phyloP scores from a whole-genome alignment of 306 rosid species.

The Lupinus albus region DNA sequence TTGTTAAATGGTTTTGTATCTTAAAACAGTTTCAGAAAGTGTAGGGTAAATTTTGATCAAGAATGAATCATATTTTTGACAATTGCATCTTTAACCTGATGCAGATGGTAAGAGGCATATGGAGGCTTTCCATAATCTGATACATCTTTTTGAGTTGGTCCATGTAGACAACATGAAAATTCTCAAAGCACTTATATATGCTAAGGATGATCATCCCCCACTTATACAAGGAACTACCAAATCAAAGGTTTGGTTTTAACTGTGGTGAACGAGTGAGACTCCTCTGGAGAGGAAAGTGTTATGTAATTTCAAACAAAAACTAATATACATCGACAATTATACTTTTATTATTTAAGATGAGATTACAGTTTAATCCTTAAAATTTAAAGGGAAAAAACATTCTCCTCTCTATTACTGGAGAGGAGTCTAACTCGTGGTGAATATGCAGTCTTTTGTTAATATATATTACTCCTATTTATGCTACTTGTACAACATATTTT shows the following conservation, averaged over 20 bases:
- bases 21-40: background rate
- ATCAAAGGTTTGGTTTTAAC: constrained; percentile 47
- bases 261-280: no score
- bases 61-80: constrained; percentile 23
- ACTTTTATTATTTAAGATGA: no score
- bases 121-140: constrained; percentile 62
- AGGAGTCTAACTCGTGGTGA: no score
- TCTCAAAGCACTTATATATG: constrained; percentile 57
- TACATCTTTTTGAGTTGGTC: constrained; percentile 49
- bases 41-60: constrained; percentile 1
- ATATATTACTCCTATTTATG: no score
- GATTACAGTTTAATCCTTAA: no score
- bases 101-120: constrained; percentile 64
- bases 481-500: no score
- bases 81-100: constrained; percentile 18
- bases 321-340: no score
- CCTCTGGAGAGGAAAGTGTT: no score
- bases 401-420: no score
- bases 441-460: constrained; percentile 13
- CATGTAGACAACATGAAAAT: constrained; percentile 77
- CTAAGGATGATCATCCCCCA: constrained; percentile 63
- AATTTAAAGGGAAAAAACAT: no score
- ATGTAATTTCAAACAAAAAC: no score
- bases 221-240: constrained; percentile 49
- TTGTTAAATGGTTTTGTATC: constrained; percentile 13